Conservation (phyloP, 768 basidiomycete species). For the Panaeolus cyanescens region DNA sequence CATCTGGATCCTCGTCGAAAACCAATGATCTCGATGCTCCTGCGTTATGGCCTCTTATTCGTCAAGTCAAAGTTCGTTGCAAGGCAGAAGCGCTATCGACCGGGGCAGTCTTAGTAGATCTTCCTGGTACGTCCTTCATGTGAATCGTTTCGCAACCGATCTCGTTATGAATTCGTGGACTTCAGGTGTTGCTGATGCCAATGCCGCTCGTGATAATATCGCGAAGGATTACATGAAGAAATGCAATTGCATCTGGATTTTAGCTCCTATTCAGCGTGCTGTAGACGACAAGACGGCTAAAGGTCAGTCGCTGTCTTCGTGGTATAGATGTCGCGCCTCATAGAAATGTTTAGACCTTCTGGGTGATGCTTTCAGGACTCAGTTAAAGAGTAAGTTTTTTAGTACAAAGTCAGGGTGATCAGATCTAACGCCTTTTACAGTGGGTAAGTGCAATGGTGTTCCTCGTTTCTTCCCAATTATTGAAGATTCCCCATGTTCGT, state of each 20-base stretch:
- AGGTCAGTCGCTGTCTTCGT: slow-evolving; percentile 30
- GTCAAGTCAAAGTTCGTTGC: slow-evolving; percentile 62
- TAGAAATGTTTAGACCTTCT: slow-evolving; percentile 44
- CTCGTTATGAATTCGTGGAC: not conserved
- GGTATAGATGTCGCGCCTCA: not conserved
- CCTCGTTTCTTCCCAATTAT: not conserved
- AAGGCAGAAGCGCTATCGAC: slow-evolving; percentile 51
- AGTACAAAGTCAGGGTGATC: not conserved
- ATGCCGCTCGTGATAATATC: slow-evolving; percentile 62
- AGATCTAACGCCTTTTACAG: slow-evolving; percentile 20
- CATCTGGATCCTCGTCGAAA: slow-evolving; percentile 5
- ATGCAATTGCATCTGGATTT: slow-evolving; percentile 62
- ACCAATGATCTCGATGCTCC: slow-evolving; percentile 31
- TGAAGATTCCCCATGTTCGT: not conserved
- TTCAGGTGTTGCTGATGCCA: slow-evolving; percentile 61
- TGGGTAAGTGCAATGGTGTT: slow-evolving; percentile 38
- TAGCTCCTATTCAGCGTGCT: slow-evolving; percentile 65
- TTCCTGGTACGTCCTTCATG: slow-evolving; percentile 46
- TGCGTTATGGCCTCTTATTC: slow-evolving; percentile 65
- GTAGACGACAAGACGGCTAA: slow-evolving; percentile 67
- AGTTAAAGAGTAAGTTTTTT: slow-evolving; percentile 53
- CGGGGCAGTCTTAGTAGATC: slow-evolving; percentile 64
- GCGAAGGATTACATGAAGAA: slow-evolving; percentile 72
- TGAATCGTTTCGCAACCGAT: not conserved
- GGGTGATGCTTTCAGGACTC: slow-evolving; percentile 64